Conservation (phyloP, 2,329 filamentous ascomycete species). For the Grosmannia huntii region DNA sequence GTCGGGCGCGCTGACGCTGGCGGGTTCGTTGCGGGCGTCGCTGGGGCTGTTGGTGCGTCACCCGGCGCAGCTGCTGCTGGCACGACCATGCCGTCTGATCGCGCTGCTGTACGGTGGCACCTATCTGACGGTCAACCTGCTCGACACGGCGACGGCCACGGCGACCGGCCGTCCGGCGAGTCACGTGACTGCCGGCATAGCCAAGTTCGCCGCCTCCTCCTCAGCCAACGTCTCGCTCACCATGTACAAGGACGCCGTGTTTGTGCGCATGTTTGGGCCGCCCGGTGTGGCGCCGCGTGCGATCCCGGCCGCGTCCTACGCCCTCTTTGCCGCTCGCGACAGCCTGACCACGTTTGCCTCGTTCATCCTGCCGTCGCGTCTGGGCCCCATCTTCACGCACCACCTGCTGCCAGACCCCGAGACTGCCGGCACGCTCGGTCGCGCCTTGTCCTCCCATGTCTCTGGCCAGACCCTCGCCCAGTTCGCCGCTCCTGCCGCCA, state of each 20-base stretch:
- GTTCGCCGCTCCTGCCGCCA: constrained; percentile 64
- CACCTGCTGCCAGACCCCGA: neutral
- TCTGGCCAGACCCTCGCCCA: constrained; percentile 57
- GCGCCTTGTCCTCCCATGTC: constrained; percentile 25
- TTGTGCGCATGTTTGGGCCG: constrained; percentile 70
- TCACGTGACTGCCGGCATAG: constrained; percentile 56
- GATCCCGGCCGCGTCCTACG: constrained; percentile 59
- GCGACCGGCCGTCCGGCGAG: constrained; percentile 41
- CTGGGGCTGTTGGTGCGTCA: constrained; percentile 41
- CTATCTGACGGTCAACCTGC: constrained; percentile 75
- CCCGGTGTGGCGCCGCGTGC: constrained; percentile 33
- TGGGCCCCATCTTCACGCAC: constrained; percentile 55
- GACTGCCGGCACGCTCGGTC: constrained; percentile 24
- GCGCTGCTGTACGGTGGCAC: constrained; percentile 73
- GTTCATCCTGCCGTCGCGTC: constrained; percentile 75
- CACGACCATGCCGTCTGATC: constrained; percentile 57
- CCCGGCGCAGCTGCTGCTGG: constrained; percentile 49
- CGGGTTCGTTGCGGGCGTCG: constrained; percentile 45
- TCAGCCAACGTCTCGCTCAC: constrained; percentile 75
- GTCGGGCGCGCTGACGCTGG: constrained; percentile 51
- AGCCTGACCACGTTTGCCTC: constrained; percentile 82
- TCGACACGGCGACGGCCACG: constrained; percentile 69
- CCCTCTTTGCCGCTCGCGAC: constrained; percentile 71
- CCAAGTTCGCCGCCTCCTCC: constrained; percentile 72
- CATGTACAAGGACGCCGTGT: constrained; percentile 81